Evolutionary conservation across 1,139 yeast genomes (phyloP), one percentile per base, ranked within the genome.

Genomic region (Magnusiomyces fungicola): DNA sequence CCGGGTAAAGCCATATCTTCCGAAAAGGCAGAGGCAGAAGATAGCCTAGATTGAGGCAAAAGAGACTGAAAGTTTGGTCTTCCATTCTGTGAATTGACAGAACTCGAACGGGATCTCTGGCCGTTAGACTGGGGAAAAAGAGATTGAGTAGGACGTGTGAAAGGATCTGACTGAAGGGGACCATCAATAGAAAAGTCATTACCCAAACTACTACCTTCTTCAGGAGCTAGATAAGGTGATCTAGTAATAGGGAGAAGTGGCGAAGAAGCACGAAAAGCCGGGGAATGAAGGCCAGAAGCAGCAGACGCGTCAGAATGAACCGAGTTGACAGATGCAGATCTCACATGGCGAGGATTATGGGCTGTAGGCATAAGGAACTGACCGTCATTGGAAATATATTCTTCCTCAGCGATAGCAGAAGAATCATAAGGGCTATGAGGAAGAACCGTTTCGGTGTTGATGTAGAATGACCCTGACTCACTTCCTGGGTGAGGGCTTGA

Each of bases 401-500:
- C 41, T 12, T 38, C 41, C 14, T 38, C 41, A 23, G 23, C 39
- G 19, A 38, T 9, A 16, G 23, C 38, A 16, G 38, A 34, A 4
- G n/a, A 18, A 5, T 12, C 5, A 39, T 68, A 49, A 71, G 62
- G 53, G 53, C 63, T 22, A 50, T 51, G 3, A 48, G 69, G 30
- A 74, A 71, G 54, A 52, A 63, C 25, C 64, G 60, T 23, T 67
- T 70, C 24, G 45, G 65, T 2, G 66, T 69, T 38, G 68, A 68
- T 51, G 61, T 34, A 19, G 6, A 18, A 5, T 18, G 38, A 6
- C 7, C 23, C 7, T 4, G 21, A 18, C 6, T 3, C 5, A 16
- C 23, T 3, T 12, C 3, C 38, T 16, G 23, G 22, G 19, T 34
- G 4, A 34, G 38, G 23, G 19, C 38, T 34, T 19, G 14, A 7